A percentile compares a stretch with the other conserved stretches of the same genome.
These are phyloP conservation scores for Zhuliangozyma parablackwelliae DNA, from an alignment of 1,139 yeast genomes.

Conservation along the genomic window DNA sequence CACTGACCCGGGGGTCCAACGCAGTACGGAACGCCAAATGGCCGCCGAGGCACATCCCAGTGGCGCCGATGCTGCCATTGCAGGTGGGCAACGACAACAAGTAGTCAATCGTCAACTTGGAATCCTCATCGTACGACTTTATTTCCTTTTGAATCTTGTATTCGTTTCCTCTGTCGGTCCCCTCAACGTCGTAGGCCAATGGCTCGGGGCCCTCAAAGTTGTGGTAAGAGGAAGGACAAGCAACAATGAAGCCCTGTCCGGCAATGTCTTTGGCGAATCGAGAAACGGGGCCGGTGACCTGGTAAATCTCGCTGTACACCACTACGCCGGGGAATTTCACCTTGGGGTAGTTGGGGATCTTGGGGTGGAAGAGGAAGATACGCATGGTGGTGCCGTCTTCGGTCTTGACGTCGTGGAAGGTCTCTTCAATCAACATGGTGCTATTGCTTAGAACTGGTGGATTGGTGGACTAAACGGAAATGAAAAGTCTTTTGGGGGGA, in stretches of 20 bases:
- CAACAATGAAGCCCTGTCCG: constrained; percentile 74
- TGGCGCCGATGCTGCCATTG: constrained; percentile 72
- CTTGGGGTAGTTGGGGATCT: constrained; percentile 63
- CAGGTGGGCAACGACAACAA: constrained; percentile 56
- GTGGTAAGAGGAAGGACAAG: constrained; percentile 76
- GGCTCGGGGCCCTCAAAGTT: constrained; percentile 64
- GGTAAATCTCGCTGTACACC: constrained; percentile 78
- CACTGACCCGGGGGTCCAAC: constrained; percentile 59
- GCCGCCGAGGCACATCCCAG: constrained; percentile 88
- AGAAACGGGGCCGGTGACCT: constrained; percentile 75
- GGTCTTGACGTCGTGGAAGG: constrained; percentile 61
- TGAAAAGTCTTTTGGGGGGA: neutral
- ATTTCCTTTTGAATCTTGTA: constrained; percentile 67
- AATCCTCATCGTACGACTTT: constrained; percentile 75
- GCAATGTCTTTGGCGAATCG: constrained; percentile 77
- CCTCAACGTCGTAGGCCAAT: constrained; percentile 64
- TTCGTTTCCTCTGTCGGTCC: constrained; percentile 71
- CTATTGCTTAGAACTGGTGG: too few species aligned
- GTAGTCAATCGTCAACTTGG: constrained; percentile 59
- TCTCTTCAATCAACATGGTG: constrained; percentile 64
- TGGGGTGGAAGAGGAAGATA: constrained; percentile 63
- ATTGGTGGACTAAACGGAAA: too few species aligned
- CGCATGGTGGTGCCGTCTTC: constrained; percentile 67
- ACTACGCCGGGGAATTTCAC: constrained; percentile 80
- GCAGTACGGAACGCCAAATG: constrained; percentile 75